phyloP scores from a whole-genome alignment of 108 stramenopile species.

The Nitzschia putrida region DNA sequence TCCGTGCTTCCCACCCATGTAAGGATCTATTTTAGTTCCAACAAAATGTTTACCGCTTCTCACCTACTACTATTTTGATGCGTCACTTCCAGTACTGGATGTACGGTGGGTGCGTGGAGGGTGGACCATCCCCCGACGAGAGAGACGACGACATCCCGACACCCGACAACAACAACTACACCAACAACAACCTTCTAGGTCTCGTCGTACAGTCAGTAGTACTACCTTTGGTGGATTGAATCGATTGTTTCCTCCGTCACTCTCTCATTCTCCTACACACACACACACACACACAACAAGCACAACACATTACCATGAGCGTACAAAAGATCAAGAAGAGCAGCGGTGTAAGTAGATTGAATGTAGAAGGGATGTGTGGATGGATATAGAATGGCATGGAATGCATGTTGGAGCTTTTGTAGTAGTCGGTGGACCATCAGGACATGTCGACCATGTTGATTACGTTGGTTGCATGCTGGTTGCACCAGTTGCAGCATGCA shows the following conservation, averaged over 20 bases:
- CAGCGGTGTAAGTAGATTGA: conserved; percentile 52
- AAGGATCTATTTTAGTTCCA: no score
- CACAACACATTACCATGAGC: conserved; percentile 36
- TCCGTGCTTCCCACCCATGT: no score
- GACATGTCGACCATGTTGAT: neutral
- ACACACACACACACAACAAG: no score
- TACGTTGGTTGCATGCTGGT: neutral
- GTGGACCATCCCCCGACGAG: no score
- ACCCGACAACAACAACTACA: no score
- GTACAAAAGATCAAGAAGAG: conserved; percentile 61
- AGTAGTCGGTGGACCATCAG: neutral
- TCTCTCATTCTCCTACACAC: no score
- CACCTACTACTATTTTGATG: conserved; percentile 19
- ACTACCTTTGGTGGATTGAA: conserved; percentile 1
- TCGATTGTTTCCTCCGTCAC: no score
- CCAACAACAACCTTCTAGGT: neutral
- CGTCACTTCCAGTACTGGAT: neutral
- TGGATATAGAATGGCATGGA: no score
- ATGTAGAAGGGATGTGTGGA: no score
- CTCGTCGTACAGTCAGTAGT: neutral
- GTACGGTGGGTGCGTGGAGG: conserved; percentile 4
- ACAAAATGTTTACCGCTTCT: conserved; percentile 14
- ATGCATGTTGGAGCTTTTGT: neutral
- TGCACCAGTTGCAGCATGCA: no score
- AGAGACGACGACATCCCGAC: no score